phyloP scores from a whole-genome alignment of 2,329 filamentous ascomycete genomes.

The Coniochaeta sp. region DNA sequence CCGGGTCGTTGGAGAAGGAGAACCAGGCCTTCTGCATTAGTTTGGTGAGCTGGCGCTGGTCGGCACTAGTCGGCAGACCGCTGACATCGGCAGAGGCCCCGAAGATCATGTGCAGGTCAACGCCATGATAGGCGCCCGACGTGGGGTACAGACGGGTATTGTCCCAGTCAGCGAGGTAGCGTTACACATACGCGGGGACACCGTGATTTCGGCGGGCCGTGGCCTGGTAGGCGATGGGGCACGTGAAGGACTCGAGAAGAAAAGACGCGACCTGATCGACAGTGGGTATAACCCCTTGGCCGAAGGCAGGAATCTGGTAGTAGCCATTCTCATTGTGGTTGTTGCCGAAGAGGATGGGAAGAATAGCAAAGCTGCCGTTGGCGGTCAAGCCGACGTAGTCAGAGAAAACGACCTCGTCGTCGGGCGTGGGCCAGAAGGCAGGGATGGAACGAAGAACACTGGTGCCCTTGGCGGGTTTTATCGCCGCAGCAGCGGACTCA shows the following conservation, averaged over 20 bases:
- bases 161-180: conserved; percentile 41
- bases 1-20: conserved; percentile 29
- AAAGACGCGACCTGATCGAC: conserved; percentile 27
- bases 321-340: conserved; percentile 39
- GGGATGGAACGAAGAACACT: conserved; percentile 27
- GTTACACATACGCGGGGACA: conserved; percentile 34
- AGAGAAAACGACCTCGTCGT: conserved; percentile 29
- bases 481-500: conserved; percentile 24
- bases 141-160: conserved; percentile 36
- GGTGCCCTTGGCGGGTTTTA: conserved; percentile 23
- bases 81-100: conserved; percentile 30
- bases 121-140: conserved; percentile 41
- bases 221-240: conserved; percentile 31
- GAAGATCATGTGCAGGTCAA: conserved; percentile 39
- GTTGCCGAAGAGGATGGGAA: conserved; percentile 34
- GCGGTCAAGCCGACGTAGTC: conserved; percentile 27
- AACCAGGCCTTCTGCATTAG: conserved; percentile 33
- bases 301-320: conserved; percentile 35
- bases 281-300: conserved; percentile 28
- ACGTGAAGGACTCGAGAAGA: conserved; percentile 36
- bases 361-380: conserved; percentile 26
- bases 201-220: conserved; percentile 21
- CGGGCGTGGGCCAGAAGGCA: conserved; percentile 33
- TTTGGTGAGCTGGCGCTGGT: conserved; percentile 22
- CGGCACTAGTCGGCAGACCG: conserved; percentile 21